These are phyloP conservation scores for Epichloe scottii DNA, from an alignment of 2,329 filamentous ascomycete genomes.

Conservation along the genomic window DNA sequence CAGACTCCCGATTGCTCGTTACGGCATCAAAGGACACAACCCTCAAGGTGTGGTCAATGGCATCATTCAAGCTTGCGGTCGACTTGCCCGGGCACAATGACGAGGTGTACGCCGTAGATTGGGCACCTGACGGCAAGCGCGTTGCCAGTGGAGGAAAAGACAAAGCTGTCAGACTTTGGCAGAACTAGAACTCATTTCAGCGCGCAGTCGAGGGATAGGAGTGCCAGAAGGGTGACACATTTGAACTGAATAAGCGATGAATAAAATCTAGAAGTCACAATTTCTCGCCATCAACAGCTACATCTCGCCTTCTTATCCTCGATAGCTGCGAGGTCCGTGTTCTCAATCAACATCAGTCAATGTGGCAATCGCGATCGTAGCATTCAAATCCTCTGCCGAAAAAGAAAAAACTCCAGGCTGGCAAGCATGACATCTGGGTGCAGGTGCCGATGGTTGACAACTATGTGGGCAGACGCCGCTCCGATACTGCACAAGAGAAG, in stretches of 20 bases:
- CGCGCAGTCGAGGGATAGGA: background rate
- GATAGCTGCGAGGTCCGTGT: no score
- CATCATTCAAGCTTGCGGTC: constrained; percentile 63
- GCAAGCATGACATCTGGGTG: no score
- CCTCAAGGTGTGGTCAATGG: constrained; percentile 87
- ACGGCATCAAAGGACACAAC: constrained; percentile 87
- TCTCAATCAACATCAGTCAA: no score
- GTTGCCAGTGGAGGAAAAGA: constrained; percentile 91
- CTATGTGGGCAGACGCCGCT: no score
- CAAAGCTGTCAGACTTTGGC: constrained; percentile 60
- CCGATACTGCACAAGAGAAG: no score
- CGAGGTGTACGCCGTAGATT: constrained; percentile 89
- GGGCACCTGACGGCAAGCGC: constrained; percentile 80
- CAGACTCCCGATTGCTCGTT: constrained; percentile 80
- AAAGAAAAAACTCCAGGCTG: no score
- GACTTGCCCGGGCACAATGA: constrained; percentile 86
- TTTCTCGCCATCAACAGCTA: no score
- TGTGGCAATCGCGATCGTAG: no score
- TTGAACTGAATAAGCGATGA: background rate
- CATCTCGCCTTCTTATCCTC: no score
- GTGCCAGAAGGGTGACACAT: background rate
- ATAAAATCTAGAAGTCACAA: background rate
- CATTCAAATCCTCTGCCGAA: no score
- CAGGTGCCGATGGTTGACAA: no score
- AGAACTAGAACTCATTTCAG: constrained; percentile 31